Percentiles rank a stretch among this genome's conserved stretches.
phyloP scores from a whole-genome alignment of 768 basidiomycete species.

The Suillus subaureus region DNA sequence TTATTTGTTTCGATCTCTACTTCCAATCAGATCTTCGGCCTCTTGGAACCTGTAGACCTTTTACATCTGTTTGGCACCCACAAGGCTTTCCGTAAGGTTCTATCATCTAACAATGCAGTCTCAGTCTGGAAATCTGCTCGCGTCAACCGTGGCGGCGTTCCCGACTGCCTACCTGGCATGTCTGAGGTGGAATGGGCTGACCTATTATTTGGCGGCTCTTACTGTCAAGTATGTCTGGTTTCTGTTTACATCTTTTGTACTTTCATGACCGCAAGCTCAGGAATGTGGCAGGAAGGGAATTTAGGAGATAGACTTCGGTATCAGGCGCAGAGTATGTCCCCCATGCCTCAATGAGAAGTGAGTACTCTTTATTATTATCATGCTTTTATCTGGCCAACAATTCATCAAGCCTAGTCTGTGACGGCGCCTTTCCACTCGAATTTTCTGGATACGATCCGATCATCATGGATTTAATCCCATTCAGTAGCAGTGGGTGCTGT shows the following conservation, averaged over 20 bases:
- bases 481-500: constrained; percentile 31
- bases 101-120: constrained; percentile 21
- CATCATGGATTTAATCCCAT: constrained; percentile 33
- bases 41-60: constrained; percentile 34
- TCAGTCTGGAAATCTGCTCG: constrained; percentile 28
- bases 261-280: constrained; percentile 10
- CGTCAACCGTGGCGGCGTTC: constrained; percentile 15
- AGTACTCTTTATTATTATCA: neutral
- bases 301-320: constrained; percentile 19
- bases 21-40: constrained; percentile 25
- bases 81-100: constrained; percentile 27
- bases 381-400: constrained; percentile 19
- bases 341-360: constrained; percentile 21
- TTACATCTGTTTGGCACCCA: constrained; percentile 29
- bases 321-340: constrained; percentile 18
- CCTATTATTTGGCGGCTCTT: constrained; percentile 24
- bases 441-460: constrained; percentile 29
- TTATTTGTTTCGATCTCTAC: neutral
- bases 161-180: constrained; percentile 25
- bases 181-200: constrained; percentile 30
- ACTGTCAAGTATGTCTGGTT: constrained; percentile 20
- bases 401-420: constrained; percentile 10
- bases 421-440: constrained; percentile 8
- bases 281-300: constrained; percentile 16
- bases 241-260: neutral